These are phyloP conservation scores for Wakefieldia striispora DNA, from an alignment of 768 basidiomycete genomes.

Conservation along the genomic window DNA sequence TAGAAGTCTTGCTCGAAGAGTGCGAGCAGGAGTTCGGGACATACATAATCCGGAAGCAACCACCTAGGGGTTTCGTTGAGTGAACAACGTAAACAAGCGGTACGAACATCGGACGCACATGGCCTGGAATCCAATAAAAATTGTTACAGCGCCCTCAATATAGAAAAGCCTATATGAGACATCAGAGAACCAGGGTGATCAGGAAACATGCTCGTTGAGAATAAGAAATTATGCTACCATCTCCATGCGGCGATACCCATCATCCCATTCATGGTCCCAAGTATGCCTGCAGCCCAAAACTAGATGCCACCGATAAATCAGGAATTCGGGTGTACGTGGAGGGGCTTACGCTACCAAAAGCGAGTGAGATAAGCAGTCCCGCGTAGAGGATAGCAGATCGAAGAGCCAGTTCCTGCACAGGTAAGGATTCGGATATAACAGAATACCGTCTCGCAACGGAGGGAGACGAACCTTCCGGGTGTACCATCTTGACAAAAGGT, in stretches of 20 bases:
- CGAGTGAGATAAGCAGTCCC: slow-evolving; percentile 59
- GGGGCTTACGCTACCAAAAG: slow-evolving; percentile 57
- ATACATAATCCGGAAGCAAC: slow-evolving; percentile 58
- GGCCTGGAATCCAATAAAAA: slow-evolving; percentile 52
- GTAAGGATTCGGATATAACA: neutral
- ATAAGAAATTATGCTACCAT: slow-evolving; percentile 41
- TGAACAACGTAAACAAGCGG: neutral
- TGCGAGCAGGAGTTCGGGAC: slow-evolving; percentile 12
- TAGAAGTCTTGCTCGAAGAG: neutral
- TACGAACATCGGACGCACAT: slow-evolving; percentile 36
- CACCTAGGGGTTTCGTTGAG: slow-evolving; percentile 38
- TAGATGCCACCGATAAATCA: slow-evolving; percentile 18
- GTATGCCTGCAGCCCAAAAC: slow-evolving; percentile 73
- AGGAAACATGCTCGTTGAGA: neutral
- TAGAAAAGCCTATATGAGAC: slow-evolving; percentile 73
- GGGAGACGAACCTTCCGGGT: slow-evolving; percentile 16
- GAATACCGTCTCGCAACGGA: neutral
- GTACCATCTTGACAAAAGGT: slow-evolving; percentile 30
- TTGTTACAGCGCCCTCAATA: slow-evolving; percentile 67
- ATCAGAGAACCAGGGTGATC: neutral
- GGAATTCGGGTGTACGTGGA: neutral
- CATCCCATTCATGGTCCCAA: slow-evolving; percentile 64
- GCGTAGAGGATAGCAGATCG: slow-evolving; percentile 59
- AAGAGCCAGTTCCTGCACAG: slow-evolving; percentile 56
- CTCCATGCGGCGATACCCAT: slow-evolving; percentile 69